Base-by-base conservation (phyloP, 139 green algal species). In the Dunaliella primolecta region DNA sequence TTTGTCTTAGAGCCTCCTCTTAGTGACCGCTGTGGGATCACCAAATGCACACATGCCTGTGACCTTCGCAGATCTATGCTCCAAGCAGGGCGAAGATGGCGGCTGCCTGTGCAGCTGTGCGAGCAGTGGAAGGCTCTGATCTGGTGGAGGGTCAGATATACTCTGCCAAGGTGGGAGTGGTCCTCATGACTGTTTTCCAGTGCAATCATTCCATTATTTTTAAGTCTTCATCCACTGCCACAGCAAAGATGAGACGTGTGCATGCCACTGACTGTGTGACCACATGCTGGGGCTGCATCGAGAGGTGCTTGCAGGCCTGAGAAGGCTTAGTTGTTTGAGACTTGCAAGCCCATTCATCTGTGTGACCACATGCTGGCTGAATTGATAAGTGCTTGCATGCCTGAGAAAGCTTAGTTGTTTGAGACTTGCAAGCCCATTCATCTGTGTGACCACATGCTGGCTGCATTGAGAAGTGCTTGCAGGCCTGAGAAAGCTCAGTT, bases 111-210 rank as follows among this genome's bases (percentile, higher is more conserved):
- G 64, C 70, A 3, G 84, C 84, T 0, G 74, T 94, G 21, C 76
- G 81, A 29, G 83, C 81, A 30, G 71, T 90, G 3, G 80, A 89
- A 36, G 92, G 92, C 27, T 71, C 81, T 27, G 82, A 74, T 70
- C 71, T 94, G 11, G 35, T 87, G 76, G 85, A 82, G 24, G 88
- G 88, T 24, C 31, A 83, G 1, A 81, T 86, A 25, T 90, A 89
- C 38, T 32, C 1, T 83, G 89, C 86, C 46, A 64, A 64, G 46
- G 46, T 64, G 15, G 15, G 46, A n/a, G n/a, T n/a, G n/a, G n/a
- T n/a, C n/a, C n/a, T n/a, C n/a, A n/a, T n/a, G n/a, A n/a, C n/a
- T n/a, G n/a, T n/a, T n/a, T n/a, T n/a, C 46, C 15, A 25, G 46
- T 64, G 46, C 46, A 64, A 7, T 64, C 7, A 64, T 15, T 64